These are phyloP conservation scores for Tylopilus sp. DNA, from an alignment of 768 basidiomycete species.

Conservation along the genomic window DNA sequence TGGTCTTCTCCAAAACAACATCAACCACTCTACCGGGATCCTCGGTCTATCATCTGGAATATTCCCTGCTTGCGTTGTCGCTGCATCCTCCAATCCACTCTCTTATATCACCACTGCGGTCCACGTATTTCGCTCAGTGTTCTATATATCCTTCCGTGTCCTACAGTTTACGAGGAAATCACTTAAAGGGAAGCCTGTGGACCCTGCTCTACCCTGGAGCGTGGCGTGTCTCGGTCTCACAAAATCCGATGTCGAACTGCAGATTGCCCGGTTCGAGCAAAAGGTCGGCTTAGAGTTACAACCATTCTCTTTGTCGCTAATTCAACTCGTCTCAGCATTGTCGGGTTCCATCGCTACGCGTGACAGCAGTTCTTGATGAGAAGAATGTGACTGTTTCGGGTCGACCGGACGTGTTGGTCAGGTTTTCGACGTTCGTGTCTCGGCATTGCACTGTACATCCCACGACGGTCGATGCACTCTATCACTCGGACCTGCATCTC, in stretches of 20 bases:
- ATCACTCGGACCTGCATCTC: conserved; percentile 40
- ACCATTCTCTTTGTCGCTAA: background rate
- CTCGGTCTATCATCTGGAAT: conserved; percentile 59
- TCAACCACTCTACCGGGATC: conserved; percentile 34
- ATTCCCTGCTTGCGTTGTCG: conserved; percentile 50
- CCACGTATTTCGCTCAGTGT: conserved; percentile 46
- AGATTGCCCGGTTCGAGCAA: conserved; percentile 24
- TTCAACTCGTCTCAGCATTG: conserved; percentile 8
- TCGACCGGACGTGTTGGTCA: conserved; percentile 45
- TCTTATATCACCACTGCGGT: conserved; percentile 43
- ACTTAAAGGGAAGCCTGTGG: conserved; percentile 18
- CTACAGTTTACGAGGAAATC: conserved; percentile 29
- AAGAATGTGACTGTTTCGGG: conserved; percentile 56
- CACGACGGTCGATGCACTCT: conserved; percentile 48
- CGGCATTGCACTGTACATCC: conserved; percentile 36
- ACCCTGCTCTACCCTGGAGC: conserved; percentile 41
- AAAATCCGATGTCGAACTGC: conserved; percentile 20
- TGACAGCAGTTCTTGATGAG: conserved; percentile 51
- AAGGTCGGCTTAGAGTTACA: conserved; percentile 9
- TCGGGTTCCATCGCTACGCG: conserved; percentile 32
- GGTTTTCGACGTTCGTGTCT: conserved; percentile 40
- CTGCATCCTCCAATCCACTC: conserved; percentile 38
- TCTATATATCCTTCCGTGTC: conserved; percentile 51
- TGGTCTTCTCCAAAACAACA: conserved; percentile 34
- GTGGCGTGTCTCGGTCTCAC: conserved; percentile 37